Evolutionary conservation across 179 eudicot genomes (phyloP), one percentile per base, ranked within the genome.

Genomic region (Sideroxylon spinosum): DNA sequence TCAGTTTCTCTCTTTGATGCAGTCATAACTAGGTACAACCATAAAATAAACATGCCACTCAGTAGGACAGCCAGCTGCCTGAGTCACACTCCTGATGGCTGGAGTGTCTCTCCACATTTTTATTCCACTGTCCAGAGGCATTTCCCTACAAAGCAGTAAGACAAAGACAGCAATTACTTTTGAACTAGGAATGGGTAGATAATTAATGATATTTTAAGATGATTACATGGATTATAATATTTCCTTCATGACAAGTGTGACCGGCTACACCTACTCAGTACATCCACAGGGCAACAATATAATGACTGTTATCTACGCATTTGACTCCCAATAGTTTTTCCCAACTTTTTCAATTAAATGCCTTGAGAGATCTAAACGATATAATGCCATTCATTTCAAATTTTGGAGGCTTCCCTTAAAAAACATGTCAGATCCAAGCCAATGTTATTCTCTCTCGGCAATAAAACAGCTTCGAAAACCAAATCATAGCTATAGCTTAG

Each of bases 71-170:
- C 26, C 71, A 52, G 37, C 73, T 53, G 73, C 60, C 73, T 26
- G 49, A n/a, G 73, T 65, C 62, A 70, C 63, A 70, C 63, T 64
- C 22, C 74, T 59, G 32, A 76, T 62, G 62, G 29, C 68, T 70
- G 71, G 37, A 69, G 75, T 67, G 53, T 37, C 63, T 80, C 50
- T 63, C 71, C 26, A 53, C 76, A 50, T 22, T 46, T 76, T 61
- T 80, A 80, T 80, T 80, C 68, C 62, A 68, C 68, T 48, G 59
- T 26, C 26, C 61, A 20, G 79, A 55, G 67, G 65, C 19, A 17
- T 22, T 59, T 59, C 9, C 75, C 82, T 80, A 75, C 82, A 75
- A 7, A 7, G 56, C 32, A 80, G 26, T 48, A 68, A 19, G 69
- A 9, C 56, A 55, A 46, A 68, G 61, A 55, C 9, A 49, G 75